Conservation (phyloP, 106 monocot genomes). For the Dendrobium nobile region DNA sequence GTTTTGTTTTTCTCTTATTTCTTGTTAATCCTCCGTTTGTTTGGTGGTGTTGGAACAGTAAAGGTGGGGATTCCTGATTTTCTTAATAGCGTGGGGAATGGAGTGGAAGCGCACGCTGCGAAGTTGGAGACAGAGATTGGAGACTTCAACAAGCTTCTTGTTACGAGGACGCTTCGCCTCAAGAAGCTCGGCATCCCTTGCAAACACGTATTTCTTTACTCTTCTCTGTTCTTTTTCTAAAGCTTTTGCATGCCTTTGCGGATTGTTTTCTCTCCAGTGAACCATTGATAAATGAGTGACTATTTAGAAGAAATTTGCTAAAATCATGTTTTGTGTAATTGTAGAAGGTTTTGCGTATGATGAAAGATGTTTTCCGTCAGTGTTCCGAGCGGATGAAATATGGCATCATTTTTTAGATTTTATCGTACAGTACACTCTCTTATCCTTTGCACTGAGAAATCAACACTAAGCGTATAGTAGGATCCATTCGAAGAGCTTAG, state of each 20-base stretch:
- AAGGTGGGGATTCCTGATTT: conserved; percentile 70
- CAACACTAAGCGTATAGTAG: background rate
- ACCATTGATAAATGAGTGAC: background rate
- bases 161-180: conserved; percentile 49
- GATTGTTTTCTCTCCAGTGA: too few species aligned
- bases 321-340: background rate
- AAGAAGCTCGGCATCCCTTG: conserved; percentile 59
- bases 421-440: background rate
- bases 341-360: background rate
- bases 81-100: conserved; percentile 46
- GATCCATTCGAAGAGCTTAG: background rate
- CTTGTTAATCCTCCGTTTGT: background rate
- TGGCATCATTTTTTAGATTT: background rate
- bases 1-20: background rate
- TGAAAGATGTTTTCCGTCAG: background rate
- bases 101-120: conserved; percentile 42
- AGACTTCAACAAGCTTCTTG: conserved; percentile 51
- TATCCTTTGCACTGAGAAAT: background rate
- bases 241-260: background rate
- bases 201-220: conserved; percentile 36
- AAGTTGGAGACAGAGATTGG: conserved; percentile 61
- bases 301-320: background rate
- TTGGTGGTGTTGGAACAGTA: conserved; percentile 16
- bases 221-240: background rate
- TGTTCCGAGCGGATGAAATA: background rate